Evolutionary conservation across 1,139 yeast species (phyloP).

Genomic region (Williopsis jadinii): DNA sequence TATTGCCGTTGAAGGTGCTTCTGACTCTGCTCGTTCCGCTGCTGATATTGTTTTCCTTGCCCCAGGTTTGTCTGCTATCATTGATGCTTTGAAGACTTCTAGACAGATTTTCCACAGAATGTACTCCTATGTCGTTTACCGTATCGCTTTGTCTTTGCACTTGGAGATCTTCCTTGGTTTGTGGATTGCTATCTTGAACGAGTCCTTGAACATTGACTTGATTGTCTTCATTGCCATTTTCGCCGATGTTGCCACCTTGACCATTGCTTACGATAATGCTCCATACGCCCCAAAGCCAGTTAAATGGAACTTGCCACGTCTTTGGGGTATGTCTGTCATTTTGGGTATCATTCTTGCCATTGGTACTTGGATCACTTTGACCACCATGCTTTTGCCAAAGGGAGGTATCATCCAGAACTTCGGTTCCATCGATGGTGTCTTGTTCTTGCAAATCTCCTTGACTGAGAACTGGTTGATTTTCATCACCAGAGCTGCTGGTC

Average conservation of each 20-base stretch:
- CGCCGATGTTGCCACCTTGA: slow-evolving; percentile 93
- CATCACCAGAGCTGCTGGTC: slow-evolving; percentile 93
- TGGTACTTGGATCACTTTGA: slow-evolving; percentile 90
- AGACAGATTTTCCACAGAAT: slow-evolving; percentile 98
- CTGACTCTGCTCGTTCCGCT: slow-evolving; percentile 95
- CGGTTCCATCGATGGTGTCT: slow-evolving; percentile 87
- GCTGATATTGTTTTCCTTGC: slow-evolving; percentile 95
- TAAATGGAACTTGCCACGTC: slow-evolving; percentile 97
- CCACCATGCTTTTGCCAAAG: slow-evolving; percentile 78
- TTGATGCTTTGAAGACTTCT: slow-evolving; percentile 90
- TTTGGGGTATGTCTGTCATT: slow-evolving; percentile 92
- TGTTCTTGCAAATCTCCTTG: slow-evolving; percentile 86
- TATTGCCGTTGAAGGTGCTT: slow-evolving; percentile 96
- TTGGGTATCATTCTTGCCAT: slow-evolving; percentile 77
- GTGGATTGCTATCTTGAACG: slow-evolving; percentile 90
- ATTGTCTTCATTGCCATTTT: slow-evolving; percentile 92
- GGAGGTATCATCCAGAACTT: slow-evolving; percentile 94
- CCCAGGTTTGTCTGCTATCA: slow-evolving; percentile 92
- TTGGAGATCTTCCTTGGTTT: slow-evolving; percentile 88
- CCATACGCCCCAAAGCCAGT: slow-evolving; percentile 96
- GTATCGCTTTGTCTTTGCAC: slow-evolving; percentile 89
- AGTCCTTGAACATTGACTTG: slow-evolving; percentile 75
- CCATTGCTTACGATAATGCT: slow-evolving; percentile 96
- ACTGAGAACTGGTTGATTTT: slow-evolving; percentile 96
- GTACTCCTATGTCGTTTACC: slow-evolving; percentile 94